Conservation (phyloP, 1,284 basidiomycete genomes). For the Hypsizygus ulmarius region DNA sequence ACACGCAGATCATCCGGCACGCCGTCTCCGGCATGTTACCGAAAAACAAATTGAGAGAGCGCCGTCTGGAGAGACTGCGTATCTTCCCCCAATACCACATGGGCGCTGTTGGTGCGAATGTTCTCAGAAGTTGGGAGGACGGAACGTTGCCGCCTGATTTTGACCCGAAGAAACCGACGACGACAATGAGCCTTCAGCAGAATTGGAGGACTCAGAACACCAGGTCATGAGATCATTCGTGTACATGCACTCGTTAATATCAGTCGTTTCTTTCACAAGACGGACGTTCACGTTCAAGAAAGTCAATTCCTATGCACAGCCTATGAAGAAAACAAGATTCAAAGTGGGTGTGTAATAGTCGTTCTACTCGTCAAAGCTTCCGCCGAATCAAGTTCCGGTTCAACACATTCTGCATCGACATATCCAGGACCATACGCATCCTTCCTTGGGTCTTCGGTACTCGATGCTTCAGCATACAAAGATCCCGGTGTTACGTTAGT, state of each 20-base stretch:
- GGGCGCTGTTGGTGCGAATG: conserved; percentile 65
- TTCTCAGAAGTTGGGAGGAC: conserved; percentile 75
- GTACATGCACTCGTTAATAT: conserved; percentile 9
- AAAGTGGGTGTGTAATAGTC: neutral
- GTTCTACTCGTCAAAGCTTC: neutral
- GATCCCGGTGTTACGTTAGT: neutral
- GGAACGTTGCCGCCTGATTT: conserved; percentile 56
- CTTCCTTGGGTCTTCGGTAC: neutral
- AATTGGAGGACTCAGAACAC: conserved; percentile 20
- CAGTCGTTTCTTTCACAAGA: conserved; percentile 4
- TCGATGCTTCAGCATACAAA: neutral
- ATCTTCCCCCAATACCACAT: conserved; percentile 79
- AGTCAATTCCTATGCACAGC: too few species aligned
- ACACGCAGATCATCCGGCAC: conserved; percentile 83
- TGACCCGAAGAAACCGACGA: conserved; percentile 41
- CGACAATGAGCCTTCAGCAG: conserved; percentile 33
- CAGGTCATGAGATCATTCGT: conserved; percentile 11
- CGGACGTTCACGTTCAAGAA: too few species aligned
- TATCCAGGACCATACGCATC: too few species aligned
- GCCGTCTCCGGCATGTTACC: conserved; percentile 97
- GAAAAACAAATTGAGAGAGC: conserved; percentile 90
- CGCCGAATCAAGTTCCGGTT: conserved; percentile 6
- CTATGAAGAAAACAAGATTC: too few species aligned
- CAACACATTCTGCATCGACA: neutral
- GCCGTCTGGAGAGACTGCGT: conserved; percentile 79